Evolutionary conservation across 1,284 basidiomycete species (phyloP).

Genomic region (Veloboletus limbatus): DNA sequence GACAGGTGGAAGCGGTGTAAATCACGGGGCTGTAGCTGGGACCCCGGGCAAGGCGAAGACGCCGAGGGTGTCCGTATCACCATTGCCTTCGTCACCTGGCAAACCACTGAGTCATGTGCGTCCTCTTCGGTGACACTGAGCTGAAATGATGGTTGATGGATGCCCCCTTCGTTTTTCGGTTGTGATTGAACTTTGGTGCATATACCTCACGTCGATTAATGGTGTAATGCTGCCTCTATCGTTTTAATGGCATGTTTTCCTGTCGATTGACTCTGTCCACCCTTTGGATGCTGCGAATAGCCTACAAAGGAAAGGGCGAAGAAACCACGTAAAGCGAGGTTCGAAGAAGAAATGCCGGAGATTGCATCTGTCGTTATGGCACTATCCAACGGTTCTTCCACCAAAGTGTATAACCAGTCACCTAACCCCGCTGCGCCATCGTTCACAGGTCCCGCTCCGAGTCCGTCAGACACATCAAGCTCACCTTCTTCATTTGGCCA

Average conservation of each 20-base stretch:
- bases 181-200: constrained; percentile 22
- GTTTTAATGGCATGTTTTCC: constrained; percentile 31
- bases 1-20: constrained; percentile 1
- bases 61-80: constrained; percentile 28
- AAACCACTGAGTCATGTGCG: constrained; percentile 80
- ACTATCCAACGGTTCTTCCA: too few species aligned
- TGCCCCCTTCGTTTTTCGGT: constrained; percentile 10
- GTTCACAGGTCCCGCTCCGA: constrained; percentile 4
- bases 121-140: constrained; percentile 62
- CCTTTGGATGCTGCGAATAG: constrained; percentile 37
- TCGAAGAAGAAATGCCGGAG: constrained; percentile 17
- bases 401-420: background rate
- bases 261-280: constrained; percentile 25
- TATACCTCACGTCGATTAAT: constrained; percentile 34
- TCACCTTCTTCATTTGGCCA: constrained; percentile 1
- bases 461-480: constrained; percentile 2
- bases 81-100: constrained; percentile 45
- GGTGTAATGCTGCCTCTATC: constrained; percentile 28
- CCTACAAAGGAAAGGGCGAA: constrained; percentile 67
- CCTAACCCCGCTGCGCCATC: constrained; percentile 1
- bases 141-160: constrained; percentile 35
- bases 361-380: background rate
- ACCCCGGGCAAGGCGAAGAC: constrained; percentile 19
- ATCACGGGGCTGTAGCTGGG: constrained; percentile 20
- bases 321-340: constrained; percentile 54